Percentiles rank a stretch among this genome's conserved stretches.
phyloP scores from a whole-genome alignment of 495 filamentous ascomycete genomes.

The Cercophora sp. region DNA sequence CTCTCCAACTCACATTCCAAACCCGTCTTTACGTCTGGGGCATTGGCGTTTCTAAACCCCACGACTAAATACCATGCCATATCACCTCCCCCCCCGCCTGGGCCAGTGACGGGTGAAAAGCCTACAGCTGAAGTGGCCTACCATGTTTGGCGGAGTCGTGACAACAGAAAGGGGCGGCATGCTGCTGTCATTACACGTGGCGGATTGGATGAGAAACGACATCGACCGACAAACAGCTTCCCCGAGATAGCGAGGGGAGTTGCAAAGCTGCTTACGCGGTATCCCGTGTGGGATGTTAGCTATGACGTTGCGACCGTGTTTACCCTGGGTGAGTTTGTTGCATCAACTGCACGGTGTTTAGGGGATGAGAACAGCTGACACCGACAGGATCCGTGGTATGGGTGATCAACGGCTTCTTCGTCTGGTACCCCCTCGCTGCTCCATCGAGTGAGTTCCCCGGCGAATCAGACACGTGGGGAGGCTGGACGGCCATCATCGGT shows the following conservation, averaged over 20 bases:
- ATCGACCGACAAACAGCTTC: slow-evolving; percentile 40
- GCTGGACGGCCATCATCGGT: slow-evolving; percentile 66
- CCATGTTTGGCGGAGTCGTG: slow-evolving; percentile 52
- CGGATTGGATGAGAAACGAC: too few relatives aligned
- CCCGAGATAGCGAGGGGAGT: slow-evolving; percentile 42
- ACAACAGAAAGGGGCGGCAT: slow-evolving; percentile 68
- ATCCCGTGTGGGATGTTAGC: slow-evolving; percentile 66
- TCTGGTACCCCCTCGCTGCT: slow-evolving; percentile 55
- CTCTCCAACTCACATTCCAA: too few relatives aligned
- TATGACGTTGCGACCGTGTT: slow-evolving; percentile 63
- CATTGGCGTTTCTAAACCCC: too few relatives aligned
- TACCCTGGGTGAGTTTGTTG: slow-evolving; percentile 44
- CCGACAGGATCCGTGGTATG: slow-evolving; percentile 50
- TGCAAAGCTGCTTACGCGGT: slow-evolving; percentile 52
- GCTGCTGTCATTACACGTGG: slow-evolving; percentile 35
- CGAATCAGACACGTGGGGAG: slow-evolving; percentile 51
- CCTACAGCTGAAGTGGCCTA: slow-evolving; percentile 15
- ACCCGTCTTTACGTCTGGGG: too few relatives aligned
- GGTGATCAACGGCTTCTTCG: slow-evolving; percentile 67
- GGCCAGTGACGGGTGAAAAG: too few relatives aligned
- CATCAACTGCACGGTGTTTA: neutral
- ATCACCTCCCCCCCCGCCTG: too few relatives aligned
- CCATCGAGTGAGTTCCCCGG: slow-evolving; percentile 52
- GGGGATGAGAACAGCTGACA: neutral
- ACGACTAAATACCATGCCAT: too few relatives aligned